Percentiles rank a stretch among this genome's conserved stretches.
Evolutionary conservation across 768 basidiomycete genomes (phyloP).

Genomic region (Russula sp.): DNA sequence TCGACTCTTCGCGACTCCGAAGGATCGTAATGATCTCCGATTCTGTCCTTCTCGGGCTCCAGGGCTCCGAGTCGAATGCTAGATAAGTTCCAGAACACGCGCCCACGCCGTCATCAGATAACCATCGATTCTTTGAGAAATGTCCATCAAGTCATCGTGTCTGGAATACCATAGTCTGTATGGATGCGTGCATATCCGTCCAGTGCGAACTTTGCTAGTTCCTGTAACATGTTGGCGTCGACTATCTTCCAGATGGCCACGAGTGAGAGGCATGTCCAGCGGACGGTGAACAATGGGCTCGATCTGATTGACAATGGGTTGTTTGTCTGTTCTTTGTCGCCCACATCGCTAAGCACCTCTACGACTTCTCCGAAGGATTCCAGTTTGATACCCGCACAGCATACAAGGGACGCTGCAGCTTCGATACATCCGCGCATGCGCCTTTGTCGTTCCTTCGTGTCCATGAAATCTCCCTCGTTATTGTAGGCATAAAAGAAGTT

Average conservation of each 20-base stretch:
- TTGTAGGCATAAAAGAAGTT: background rate
- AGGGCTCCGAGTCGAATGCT: background rate
- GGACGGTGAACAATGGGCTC: background rate
- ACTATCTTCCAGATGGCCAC: background rate
- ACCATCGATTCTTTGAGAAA: background rate
- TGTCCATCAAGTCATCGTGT: background rate
- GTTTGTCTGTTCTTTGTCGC: background rate
- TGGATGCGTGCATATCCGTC: background rate
- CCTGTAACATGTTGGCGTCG: background rate
- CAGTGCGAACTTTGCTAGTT: background rate
- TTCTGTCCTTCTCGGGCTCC: background rate
- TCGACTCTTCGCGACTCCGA: background rate
- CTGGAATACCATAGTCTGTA: background rate
- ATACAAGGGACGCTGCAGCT: background rate
- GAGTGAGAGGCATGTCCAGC: background rate
- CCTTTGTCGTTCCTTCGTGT: background rate
- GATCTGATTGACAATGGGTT: background rate
- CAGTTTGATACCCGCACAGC: background rate
- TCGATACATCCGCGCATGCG: background rate
- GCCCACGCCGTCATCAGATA: background rate
- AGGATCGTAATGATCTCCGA: background rate
- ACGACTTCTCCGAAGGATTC: background rate
- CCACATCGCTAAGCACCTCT: background rate
- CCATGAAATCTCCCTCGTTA: background rate
- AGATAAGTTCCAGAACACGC: background rate